Evolutionary conservation across 345 rosid species (phyloP).

Genomic region (Diplotaxis tenuifolia): DNA sequence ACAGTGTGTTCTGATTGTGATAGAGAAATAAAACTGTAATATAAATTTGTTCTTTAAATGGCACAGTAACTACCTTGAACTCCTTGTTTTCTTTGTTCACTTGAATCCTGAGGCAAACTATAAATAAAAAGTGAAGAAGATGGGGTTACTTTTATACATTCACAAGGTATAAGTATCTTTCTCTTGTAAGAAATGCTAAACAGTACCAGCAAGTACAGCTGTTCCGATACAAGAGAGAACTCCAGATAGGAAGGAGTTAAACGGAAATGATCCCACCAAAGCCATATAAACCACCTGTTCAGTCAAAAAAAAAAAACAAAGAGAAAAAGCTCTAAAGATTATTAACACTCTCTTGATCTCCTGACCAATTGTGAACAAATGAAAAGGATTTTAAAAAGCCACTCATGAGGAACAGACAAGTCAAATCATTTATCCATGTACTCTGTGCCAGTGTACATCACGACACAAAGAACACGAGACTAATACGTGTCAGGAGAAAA

Average conservation of each 20-base stretch:
- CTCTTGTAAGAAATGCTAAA: not conserved
- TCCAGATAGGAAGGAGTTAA: constrained; percentile 99
- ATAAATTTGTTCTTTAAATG: no score
- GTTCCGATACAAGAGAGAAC: constrained; percentile 95
- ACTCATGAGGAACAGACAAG: not conserved
- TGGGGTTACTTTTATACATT: not conserved
- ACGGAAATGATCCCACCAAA: constrained; percentile 93
- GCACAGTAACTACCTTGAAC: constrained; percentile 52
- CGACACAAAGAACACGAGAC: no score
- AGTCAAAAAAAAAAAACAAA: constrained; percentile 19
- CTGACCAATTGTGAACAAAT: not conserved
- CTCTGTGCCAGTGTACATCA: no score
- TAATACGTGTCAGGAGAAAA: no score
- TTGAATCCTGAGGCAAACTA: constrained; percentile 98
- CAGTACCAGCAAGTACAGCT: constrained; percentile 97
- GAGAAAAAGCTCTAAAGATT: not conserved
- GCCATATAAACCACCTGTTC: constrained; percentile 94
- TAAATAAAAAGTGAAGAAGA: constrained; percentile 7
- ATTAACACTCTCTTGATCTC: not conserved
- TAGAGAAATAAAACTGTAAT: not conserved
- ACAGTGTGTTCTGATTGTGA: not conserved
- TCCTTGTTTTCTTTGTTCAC: constrained; percentile 99
- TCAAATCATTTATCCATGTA: not conserved
- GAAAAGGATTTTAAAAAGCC: not conserved
- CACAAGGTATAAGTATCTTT: not conserved